Base-by-base conservation (phyloP, 768 basidiomycete species). In the Suillus hirtellus region DNA sequence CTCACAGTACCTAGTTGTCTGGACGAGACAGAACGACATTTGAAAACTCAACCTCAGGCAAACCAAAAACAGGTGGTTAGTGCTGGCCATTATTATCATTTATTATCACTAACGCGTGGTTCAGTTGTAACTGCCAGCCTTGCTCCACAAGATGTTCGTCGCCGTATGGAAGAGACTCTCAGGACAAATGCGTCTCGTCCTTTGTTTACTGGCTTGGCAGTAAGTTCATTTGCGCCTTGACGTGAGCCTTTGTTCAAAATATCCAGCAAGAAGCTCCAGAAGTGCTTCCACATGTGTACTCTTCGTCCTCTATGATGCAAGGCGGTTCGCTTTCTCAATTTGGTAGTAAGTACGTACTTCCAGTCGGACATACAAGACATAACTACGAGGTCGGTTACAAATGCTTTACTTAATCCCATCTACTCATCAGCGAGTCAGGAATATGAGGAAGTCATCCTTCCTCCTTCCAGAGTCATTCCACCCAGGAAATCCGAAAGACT, bases 371-470 rank as follows among this genome's bases (percentile, higher is more conserved):
- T 2, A 81, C 81, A 21, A 81, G 92, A 34, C 75, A 83, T 17
- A 80, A 84, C 59, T 71, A 83, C 50, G 91, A 95, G 71, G 95
- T 95, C 65, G 59, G 78, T 21, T 59, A 52, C 40, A 8, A 40
- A 9, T 42, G 34, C 15, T 34, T 56, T 27, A 17, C 63, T 64
- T 27, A 44, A 40, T 60, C 56, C 40, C 52, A 11, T 35, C 37
- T 21, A 6, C 21, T 60, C 63, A 65, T 60, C 63, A 60, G 34
- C 43, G 60, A n/a, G 62, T 19, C 66, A 96, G 94, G 85, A 88
- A 52, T 93, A 88, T 70, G 92, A 96, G 74, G 96, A 98, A 79
- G 91, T 97, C 19, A 82, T 87, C 27, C 82, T 99, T 42, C 97
- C 97, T 8, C 95, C 96, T 14, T 85, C 94, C 0, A 88, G 79